A percentile compares a stretch with the other conserved stretches of the same genome.
Conservation (phyloP, 1,284 basidiomycete genomes). For the Hemileccinum hortonii region DNA sequence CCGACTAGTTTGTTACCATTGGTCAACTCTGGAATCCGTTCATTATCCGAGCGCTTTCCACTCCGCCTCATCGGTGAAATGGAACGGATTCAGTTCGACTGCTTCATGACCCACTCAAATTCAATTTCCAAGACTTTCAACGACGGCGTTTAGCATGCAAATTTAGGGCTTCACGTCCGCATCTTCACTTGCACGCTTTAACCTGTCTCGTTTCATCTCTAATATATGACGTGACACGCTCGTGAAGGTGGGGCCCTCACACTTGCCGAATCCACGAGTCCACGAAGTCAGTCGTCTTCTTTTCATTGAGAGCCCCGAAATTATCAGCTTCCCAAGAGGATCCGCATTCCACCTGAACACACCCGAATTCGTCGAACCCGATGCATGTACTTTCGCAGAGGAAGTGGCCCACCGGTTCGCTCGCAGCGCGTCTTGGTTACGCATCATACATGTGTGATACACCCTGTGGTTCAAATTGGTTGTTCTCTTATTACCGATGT, state of each 20-base stretch:
- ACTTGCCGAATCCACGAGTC: slow-evolving; percentile 11
- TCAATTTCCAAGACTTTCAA: neutral
- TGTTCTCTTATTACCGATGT: slow-evolving; percentile 19
- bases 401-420: slow-evolving; percentile 6
- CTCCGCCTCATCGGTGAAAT: neutral
- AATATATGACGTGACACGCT: slow-evolving; percentile 8
- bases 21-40: slow-evolving; percentile 5
- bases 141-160: slow-evolving; percentile 23
- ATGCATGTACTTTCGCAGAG: slow-evolving; percentile 5
- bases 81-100: slow-evolving; percentile 11
- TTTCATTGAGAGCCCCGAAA: slow-evolving; percentile 4
- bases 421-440: slow-evolving; percentile 6
- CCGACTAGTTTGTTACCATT: neutral
- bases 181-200: slow-evolving; percentile 16
- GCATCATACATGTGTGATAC: slow-evolving; percentile 5
- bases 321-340: slow-evolving; percentile 21
- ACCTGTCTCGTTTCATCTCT: slow-evolving; percentile 22
- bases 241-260: neutral
- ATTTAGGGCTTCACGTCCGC: neutral
- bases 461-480: neutral
- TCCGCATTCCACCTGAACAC: slow-evolving; percentile 14
- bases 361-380: slow-evolving; percentile 4
- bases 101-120: slow-evolving; percentile 6
- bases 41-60: slow-evolving; percentile 6
- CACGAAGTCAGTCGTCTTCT: slow-evolving; percentile 8